Base-by-base conservation (phyloP, 352 stramenopile genomes). In the Phytopythium helicoides region DNA sequence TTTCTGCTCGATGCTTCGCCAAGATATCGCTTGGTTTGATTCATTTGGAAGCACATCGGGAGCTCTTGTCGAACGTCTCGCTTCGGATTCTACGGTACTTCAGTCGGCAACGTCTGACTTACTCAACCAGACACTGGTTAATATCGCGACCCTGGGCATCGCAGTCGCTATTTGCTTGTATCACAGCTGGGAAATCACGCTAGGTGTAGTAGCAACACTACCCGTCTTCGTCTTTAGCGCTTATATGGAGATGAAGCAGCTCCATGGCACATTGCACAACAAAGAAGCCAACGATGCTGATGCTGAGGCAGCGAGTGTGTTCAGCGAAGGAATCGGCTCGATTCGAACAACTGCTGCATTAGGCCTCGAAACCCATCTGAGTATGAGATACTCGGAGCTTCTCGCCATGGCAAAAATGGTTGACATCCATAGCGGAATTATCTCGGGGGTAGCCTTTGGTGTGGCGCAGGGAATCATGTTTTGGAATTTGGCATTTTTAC, bases 21-120 rank as follows among this genome's bases (percentile, higher is more conserved):
- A 92, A 51, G 81, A 95, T 34, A 64, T 92, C 21, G 79, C 64
- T 3, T 95, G 81, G 74, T 94, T 91, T 38, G 84, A 94, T 38
- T 28, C 57, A 25, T 59, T 81, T n/a, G 58, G 73, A 9, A 89
- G 94, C 58, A 66, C 68, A 5, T 73, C 81, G 0, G 83, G 84
- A 0, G 81, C 81, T 0, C 64, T 96, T 9, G 71, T 81, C 0
- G 63, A 73, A 25, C 68, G 81, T 0, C 71, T 96, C 9, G 65
- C 85, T 0, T 88, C 70, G 0, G 87, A 96, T 57, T 84, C 79
- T 7, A 72, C 82, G 14, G 64, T 85, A 6, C 72, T 96, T 0
- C 87, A 94, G 54, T 65, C 75, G 2, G 83, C 87, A 46, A 89
- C 86, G 11, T 75, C 76, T 11, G 86, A 95, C 23, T 66, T 71